Conservation (phyloP, 2,329 filamentous ascomycete genomes). For the Pezicula neosporulosa region DNA sequence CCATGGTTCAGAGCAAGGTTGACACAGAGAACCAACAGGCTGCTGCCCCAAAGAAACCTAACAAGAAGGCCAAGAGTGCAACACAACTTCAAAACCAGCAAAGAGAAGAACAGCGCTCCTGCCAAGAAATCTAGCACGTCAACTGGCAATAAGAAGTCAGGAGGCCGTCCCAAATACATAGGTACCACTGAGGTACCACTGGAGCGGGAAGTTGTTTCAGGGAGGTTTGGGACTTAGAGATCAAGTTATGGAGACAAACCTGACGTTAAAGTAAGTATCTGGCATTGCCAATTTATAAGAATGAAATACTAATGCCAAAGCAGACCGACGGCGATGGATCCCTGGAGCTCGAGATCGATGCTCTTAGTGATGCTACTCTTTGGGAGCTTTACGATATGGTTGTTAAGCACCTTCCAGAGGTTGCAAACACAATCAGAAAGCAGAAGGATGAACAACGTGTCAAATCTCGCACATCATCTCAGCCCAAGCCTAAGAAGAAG, state of each 20-base stretch:
- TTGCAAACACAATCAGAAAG: slow-evolving; percentile 26
- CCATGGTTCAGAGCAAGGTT: slow-evolving; percentile 50
- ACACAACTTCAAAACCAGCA: slow-evolving; percentile 37
- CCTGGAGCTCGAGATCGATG: slow-evolving; percentile 57
- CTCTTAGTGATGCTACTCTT: slow-evolving; percentile 50
- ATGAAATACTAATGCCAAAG: slow-evolving; percentile 19
- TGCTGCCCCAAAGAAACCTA: slow-evolving; percentile 12
- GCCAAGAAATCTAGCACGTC: background rate
- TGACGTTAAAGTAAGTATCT: slow-evolving; percentile 56
- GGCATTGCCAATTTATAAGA: slow-evolving; percentile 8
- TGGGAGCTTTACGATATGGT: slow-evolving; percentile 52
- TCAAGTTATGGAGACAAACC: slow-evolving; percentile 75
- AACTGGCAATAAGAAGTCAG: slow-evolving; percentile 40
- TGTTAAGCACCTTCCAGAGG: slow-evolving; percentile 45
- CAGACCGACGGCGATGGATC: slow-evolving; percentile 48
- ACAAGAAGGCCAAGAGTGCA: slow-evolving; percentile 25
- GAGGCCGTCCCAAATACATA: slow-evolving; percentile 43
- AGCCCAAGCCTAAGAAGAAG: slow-evolving; percentile 44
- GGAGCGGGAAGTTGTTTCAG: slow-evolving; percentile 95
- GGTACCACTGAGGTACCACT: slow-evolving; percentile 72
- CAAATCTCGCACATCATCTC: slow-evolving; percentile 25
- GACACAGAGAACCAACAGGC: slow-evolving; percentile 51
- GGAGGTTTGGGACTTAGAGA: no score
- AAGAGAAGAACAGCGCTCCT: slow-evolving; percentile 15
- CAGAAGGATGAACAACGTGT: slow-evolving; percentile 20